phyloP scores from a whole-genome alignment of 2,329 filamentous ascomycete species.

The Scleromitrula shiraiana region DNA sequence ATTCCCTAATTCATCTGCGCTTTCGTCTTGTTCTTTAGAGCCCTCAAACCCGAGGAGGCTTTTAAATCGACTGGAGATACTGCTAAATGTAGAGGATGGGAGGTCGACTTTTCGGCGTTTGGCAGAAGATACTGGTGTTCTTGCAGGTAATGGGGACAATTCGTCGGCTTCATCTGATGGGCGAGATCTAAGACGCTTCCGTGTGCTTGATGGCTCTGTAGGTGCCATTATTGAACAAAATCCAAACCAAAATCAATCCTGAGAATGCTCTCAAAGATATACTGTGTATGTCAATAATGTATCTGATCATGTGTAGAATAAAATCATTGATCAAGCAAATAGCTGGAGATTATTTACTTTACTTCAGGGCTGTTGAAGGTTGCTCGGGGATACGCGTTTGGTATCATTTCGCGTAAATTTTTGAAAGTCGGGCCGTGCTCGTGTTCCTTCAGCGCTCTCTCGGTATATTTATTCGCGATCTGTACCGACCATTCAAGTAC shows the following conservation, averaged over 20 bases:
- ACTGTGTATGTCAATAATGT: neutral
- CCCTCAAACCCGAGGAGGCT: conserved; percentile 4
- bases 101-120: conserved; percentile 8
- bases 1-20: conserved; percentile 6
- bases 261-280: neutral
- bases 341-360: neutral
- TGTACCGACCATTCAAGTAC: too few species aligned
- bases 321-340: neutral
- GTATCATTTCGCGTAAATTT: too few species aligned
- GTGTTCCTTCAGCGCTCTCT: too few species aligned
- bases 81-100: neutral
- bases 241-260: neutral
- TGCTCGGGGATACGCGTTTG: neutral
- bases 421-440: too few species aligned
- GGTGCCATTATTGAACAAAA: neutral
- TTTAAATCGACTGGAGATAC: neutral
- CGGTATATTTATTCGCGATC: too few species aligned
- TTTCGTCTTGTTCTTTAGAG: neutral
- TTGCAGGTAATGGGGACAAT: conserved; percentile 9
- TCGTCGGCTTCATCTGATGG: conserved; percentile 5
- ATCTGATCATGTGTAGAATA: neutral
- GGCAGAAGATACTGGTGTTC: neutral
- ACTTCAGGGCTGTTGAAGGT: neutral
- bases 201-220: conserved; percentile 2
- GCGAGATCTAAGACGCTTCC: conserved; percentile 8